Conservation (phyloP, 1,284 basidiomycete genomes). For the Xanthoconium separans region DNA sequence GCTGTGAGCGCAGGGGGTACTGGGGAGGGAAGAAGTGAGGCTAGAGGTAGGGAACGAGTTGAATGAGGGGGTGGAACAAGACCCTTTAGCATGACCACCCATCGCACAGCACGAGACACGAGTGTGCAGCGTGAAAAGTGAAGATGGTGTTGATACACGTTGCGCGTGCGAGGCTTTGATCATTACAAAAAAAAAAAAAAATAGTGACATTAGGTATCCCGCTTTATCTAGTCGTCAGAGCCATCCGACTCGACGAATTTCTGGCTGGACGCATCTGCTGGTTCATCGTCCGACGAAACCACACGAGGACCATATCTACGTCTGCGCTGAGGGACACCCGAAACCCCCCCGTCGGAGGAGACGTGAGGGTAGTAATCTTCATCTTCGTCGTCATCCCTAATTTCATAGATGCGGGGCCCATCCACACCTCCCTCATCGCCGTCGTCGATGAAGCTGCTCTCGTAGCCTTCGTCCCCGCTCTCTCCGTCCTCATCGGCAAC, state of each 20-base stretch:
- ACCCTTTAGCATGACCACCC: conserved; percentile 27
- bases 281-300: conserved; percentile 18
- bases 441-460: conserved; percentile 55
- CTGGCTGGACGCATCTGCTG: background rate
- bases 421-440: conserved; percentile 19
- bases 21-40: background rate
- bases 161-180: conserved; percentile 25
- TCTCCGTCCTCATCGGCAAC: conserved; percentile 20
- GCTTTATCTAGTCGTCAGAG: too few species aligned
- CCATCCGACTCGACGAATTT: conserved; percentile 21
- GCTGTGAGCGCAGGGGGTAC: conserved; percentile 6
- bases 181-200: too few species aligned
- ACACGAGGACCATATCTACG: background rate
- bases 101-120: conserved; percentile 30
- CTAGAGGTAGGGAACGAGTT: conserved; percentile 4
- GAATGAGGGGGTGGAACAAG: conserved; percentile 16
- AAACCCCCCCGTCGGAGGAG: background rate
- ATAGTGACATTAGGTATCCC: too few species aligned
- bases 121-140: conserved; percentile 32
- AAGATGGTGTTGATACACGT: conserved; percentile 23
- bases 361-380: background rate
- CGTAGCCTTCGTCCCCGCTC: conserved; percentile 37
- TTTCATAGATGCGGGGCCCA: conserved; percentile 26
- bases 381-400: conserved; percentile 12
- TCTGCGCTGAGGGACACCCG: background rate